Evolutionary conservation across 345 rosid species (phyloP).

Genomic region (Angophora floribunda): DNA sequence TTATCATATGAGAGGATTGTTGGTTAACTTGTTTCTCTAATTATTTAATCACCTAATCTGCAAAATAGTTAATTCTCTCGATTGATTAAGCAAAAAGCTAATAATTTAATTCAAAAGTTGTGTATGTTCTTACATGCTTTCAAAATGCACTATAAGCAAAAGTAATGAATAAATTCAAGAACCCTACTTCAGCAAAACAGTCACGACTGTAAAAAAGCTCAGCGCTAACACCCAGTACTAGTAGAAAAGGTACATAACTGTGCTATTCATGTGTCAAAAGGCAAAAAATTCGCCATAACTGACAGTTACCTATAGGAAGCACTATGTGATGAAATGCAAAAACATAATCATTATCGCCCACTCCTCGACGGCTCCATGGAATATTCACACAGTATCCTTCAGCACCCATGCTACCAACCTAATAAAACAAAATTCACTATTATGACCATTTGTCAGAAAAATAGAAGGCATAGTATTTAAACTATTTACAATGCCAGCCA

Average conservation of each 20-base stretch:
- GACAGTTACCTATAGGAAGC: slow-evolving; percentile 77
- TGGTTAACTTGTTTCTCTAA: not conserved
- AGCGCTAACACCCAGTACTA: not conserved
- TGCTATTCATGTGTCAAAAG: not conserved
- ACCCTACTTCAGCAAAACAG: not conserved
- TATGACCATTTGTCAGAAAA: not conserved
- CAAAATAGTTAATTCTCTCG: not conserved
- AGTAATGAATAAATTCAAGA: not conserved
- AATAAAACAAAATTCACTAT: slow-evolving; percentile 3
- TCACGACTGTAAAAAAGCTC: not conserved
- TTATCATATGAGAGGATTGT: not conserved
- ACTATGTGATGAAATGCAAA: slow-evolving; percentile 87
- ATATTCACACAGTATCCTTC: slow-evolving; percentile 93
- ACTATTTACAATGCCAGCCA: not conserved
- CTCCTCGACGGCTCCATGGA: slow-evolving; percentile 97
- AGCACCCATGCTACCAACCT: slow-evolving; percentile 85
- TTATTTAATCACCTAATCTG: not conserved
- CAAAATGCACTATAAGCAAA: not conserved
- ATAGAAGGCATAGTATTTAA: not conserved
- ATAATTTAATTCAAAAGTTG: not conserved
- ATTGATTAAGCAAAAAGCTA: not conserved
- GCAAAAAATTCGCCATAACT: not conserved
- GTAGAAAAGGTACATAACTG: not conserved
- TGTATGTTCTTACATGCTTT: not conserved
- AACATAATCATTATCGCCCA: slow-evolving; percentile 88